Conservation (phyloP, 352 stramenopile species). For the Phytophthora macrochlamydospora region DNA sequence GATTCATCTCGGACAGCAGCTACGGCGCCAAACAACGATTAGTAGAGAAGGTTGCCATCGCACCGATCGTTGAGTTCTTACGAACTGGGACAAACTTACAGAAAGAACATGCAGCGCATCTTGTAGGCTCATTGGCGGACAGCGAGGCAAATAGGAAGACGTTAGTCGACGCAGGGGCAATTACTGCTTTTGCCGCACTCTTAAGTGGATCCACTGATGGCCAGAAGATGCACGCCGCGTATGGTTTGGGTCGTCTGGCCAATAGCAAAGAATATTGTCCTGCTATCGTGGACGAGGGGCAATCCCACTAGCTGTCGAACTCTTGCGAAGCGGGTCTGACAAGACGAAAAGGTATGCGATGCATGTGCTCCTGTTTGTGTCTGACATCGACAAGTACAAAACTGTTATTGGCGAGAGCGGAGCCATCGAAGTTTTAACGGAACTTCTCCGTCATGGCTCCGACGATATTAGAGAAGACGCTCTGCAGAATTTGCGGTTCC, state of each 20-base stretch:
- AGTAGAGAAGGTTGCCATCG: background rate
- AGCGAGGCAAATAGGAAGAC: background rate
- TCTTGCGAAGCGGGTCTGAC: background rate
- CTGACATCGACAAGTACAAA: background rate
- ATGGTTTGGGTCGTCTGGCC: conserved; percentile 2
- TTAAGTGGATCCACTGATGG: background rate
- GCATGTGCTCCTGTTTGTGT: background rate
- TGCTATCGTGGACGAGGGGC: conserved; percentile 1
- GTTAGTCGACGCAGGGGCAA: background rate
- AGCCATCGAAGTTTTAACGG: too few relatives aligned
- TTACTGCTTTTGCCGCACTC: conserved; percentile 4
- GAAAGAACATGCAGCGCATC: background rate
- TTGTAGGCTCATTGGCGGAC: background rate
- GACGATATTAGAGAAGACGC: too few relatives aligned
- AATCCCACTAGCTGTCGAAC: background rate
- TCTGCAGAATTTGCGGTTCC: too few relatives aligned
- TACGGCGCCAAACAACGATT: background rate
- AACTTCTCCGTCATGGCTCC: too few relatives aligned
- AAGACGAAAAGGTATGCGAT: background rate
- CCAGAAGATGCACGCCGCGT: conserved; percentile 5
- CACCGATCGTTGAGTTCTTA: background rate
- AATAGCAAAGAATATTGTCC: background rate
- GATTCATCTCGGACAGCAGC: background rate
- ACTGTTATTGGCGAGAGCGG: too few relatives aligned
- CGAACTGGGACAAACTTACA: background rate